Conservation (phyloP, 495 filamentous ascomycete species). For the Monascus purpureus region DNA sequence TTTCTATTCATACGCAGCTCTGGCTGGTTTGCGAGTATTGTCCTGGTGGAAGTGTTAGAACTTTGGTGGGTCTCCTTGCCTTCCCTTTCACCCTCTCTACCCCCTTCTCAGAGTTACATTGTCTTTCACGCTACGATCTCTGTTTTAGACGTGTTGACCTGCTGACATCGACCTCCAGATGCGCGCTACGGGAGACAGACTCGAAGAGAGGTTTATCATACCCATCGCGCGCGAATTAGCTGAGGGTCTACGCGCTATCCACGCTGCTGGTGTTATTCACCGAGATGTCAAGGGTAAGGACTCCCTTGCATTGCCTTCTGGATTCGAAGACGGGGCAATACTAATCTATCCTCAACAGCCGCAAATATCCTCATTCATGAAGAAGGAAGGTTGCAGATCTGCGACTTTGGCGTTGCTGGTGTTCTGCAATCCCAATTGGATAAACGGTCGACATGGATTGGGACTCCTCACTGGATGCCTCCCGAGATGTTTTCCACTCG, state of each 20-base stretch:
- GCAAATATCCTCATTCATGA: constrained; percentile 88
- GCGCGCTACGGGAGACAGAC: constrained; percentile 46
- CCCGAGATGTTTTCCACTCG: constrained; percentile 58
- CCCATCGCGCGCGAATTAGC: constrained; percentile 80
- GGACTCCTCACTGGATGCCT: constrained; percentile 95
- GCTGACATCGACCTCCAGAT: constrained; percentile 29
- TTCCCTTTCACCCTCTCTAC: not conserved
- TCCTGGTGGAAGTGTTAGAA: constrained; percentile 87
- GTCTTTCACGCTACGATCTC: too few relatives aligned
- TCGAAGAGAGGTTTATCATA: constrained; percentile 84
- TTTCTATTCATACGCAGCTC: constrained; percentile 72
- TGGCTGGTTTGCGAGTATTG: constrained; percentile 97
- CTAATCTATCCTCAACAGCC: constrained; percentile 26
- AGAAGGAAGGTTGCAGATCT: constrained; percentile 74
- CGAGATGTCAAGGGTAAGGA: constrained; percentile 77
- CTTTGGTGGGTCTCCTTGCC: constrained; percentile 38
- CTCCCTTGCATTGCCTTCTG: not conserved
- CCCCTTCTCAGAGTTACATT: too few relatives aligned
- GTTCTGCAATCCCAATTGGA: constrained; percentile 69
- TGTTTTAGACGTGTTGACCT: too few relatives aligned
- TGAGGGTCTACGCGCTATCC: constrained; percentile 70
- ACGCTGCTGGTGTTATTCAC: constrained; percentile 87
- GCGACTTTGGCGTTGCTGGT: constrained; percentile 91
- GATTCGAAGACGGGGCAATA: not conserved
- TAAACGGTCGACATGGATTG: constrained; percentile 86